Evolutionary conservation across 2,329 filamentous ascomycete genomes (phyloP), one percentile per base, ranked within the genome.

Genomic region (Fusarium praegraminearum): DNA sequence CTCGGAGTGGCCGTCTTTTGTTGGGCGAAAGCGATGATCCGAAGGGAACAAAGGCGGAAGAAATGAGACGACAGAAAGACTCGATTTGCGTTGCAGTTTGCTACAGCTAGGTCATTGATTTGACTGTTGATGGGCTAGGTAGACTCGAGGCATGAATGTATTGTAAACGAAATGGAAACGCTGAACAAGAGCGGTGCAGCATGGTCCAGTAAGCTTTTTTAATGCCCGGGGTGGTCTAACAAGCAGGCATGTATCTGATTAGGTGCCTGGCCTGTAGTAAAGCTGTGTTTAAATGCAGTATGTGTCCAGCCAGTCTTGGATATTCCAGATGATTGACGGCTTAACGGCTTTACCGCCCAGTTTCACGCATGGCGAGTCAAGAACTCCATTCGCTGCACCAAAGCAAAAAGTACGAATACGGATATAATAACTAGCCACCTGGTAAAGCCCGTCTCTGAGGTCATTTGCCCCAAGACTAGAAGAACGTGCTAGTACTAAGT

Each of bases 1-100:
- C 43, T 22, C 67, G 67, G 67, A 36, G 59, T 65, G 24, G 36
- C 67, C 67, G 67, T 49, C 53, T 32, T 64, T 71, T 69, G 63
- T 70, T 71, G 59, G 30, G 41, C 9, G 20, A 50, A 53, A 49
- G 53, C 41, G 46, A 57, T 55, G 36, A 18, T 36, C 20, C 26
- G n/a, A 20, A 20, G 41, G 28, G 26, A 20, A 55, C 30, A 55
- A 28, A 49, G 35, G 24, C 12, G n/a, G 12, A 13, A 46, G 49
- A 35, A 44, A 33, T 67, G 41, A 24, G 35, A 63, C n/a, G 26
- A 15, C 5, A 28, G 18, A 35, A 32, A 18, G n/a, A 26, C 24
- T 52, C 9, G 15, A 40, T 51, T 12, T 22, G 12, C 20, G 24
- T 38, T 20, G 18, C 9, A 41, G 18, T 15, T 38, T 36, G 9